These are phyloP conservation scores for Schizosaccharomyces octosporus DNA, from an alignment of 805 yeast species.

Conservation along the genomic window DNA sequence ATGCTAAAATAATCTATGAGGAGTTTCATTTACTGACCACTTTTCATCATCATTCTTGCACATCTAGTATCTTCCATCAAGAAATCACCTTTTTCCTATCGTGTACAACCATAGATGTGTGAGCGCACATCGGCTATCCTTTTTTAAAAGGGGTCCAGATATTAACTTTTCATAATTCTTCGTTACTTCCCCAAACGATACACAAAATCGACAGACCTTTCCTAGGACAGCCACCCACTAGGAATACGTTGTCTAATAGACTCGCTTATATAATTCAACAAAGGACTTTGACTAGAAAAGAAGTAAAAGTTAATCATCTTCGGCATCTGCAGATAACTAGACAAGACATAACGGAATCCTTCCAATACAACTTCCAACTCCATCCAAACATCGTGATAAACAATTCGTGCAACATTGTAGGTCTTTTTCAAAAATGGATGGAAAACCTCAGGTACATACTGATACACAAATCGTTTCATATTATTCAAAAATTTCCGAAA, in stretches of 20 bases:
- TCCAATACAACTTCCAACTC: neutral
- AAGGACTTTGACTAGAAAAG: constrained; percentile 3
- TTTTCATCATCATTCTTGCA: no score
- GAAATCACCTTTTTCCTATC: no score
- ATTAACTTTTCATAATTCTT: neutral
- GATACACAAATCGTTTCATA: neutral
- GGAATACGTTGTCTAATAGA: constrained; percentile 5
- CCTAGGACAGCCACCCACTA: neutral
- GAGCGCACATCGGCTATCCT: no score
- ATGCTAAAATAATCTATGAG: no score
- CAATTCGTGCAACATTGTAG: neutral
- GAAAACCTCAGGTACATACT: neutral
- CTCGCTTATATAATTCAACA: constrained; percentile 5
- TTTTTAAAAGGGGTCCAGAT: no score
- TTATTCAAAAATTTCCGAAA: neutral
- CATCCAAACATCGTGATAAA: neutral
- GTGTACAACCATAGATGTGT: no score
- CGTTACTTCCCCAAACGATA: neutral
- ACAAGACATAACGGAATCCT: neutral
- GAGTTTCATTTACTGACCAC: no score
- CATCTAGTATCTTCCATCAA: no score
- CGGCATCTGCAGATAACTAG: neutral
- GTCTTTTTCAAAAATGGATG: neutral
- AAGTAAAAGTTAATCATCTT: neutral
- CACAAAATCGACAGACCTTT: neutral